Evolutionary conservation across 116 monocot genomes (phyloP).

Genomic region (Phalaenopsis hybrid): DNA sequence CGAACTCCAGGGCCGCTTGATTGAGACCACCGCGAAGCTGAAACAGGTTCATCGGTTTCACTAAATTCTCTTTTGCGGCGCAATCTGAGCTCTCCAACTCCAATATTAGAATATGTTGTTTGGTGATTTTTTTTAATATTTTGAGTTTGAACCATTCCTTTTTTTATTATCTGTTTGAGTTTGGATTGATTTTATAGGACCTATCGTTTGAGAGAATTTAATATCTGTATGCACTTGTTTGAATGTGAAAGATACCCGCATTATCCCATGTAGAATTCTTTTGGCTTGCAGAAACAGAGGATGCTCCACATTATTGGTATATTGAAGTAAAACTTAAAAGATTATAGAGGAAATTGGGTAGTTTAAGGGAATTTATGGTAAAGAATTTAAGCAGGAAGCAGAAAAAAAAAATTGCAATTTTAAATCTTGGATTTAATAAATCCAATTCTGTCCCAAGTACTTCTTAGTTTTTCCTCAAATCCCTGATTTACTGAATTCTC

Average conservation of each 20-base stretch:
- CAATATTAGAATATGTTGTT: not conserved
- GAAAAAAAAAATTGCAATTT: too few relatives aligned
- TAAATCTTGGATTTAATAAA: too few relatives aligned
- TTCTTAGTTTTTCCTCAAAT: too few relatives aligned
- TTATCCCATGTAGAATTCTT: not conserved
- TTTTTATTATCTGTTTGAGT: not conserved
- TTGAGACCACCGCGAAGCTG: conserved; percentile 53
- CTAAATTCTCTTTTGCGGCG: not conserved
- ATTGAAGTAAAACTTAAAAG: not conserved
- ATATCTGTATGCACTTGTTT: not conserved
- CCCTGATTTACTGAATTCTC: too few relatives aligned
- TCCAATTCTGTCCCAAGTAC: too few relatives aligned
- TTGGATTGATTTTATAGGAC: not conserved
- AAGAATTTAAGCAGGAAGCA: too few relatives aligned
- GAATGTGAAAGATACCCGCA: not conserved
- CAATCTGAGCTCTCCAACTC: not conserved
- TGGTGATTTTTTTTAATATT: not conserved
- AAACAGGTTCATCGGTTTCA: conserved; percentile 17
- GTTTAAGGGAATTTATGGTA: not conserved
- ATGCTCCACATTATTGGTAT: not conserved
- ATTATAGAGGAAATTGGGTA: not conserved
- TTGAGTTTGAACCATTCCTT: not conserved
- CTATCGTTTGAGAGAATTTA: not conserved
- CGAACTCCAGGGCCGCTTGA: conserved; percentile 65
- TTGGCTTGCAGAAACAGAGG: not conserved